Evolutionary conservation across 1,284 basidiomycete genomes (phyloP).

Genomic region (Puccinia polysora): DNA sequence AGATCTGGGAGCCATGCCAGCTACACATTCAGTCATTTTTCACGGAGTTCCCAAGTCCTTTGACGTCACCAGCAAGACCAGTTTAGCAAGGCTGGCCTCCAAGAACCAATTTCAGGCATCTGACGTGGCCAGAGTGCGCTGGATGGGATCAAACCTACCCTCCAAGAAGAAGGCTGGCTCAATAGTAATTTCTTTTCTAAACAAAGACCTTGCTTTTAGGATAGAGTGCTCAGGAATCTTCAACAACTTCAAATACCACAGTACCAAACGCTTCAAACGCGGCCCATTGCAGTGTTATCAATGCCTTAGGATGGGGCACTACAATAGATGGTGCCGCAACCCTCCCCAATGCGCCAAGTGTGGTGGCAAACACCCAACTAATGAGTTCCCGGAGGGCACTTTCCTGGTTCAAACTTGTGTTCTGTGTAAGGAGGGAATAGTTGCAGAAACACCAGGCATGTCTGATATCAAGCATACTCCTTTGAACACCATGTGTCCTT

Average conservation of each 20-base stretch:
- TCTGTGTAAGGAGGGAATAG: background rate
- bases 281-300: background rate
- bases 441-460: background rate
- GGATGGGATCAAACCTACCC: background rate
- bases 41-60: background rate
- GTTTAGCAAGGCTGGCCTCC: background rate
- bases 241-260: background rate
- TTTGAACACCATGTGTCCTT: background rate
- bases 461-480: background rate
- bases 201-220: background rate
- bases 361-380: background rate
- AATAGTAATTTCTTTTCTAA: background rate
- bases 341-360: conserved; percentile 3
- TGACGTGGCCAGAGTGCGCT: background rate
- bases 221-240: background rate
- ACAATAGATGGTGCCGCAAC: background rate
- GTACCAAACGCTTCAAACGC: background rate
- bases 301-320: conserved; percentile 7
- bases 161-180: background rate
- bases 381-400: conserved; percentile 1
- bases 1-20: background rate
- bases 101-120: background rate
- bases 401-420: background rate
- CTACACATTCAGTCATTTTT: background rate
- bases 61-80: background rate